Evolutionary conservation across 371 early-diverging fungal genomes (phyloP).

Genomic region (Parasitella parasitica): DNA sequence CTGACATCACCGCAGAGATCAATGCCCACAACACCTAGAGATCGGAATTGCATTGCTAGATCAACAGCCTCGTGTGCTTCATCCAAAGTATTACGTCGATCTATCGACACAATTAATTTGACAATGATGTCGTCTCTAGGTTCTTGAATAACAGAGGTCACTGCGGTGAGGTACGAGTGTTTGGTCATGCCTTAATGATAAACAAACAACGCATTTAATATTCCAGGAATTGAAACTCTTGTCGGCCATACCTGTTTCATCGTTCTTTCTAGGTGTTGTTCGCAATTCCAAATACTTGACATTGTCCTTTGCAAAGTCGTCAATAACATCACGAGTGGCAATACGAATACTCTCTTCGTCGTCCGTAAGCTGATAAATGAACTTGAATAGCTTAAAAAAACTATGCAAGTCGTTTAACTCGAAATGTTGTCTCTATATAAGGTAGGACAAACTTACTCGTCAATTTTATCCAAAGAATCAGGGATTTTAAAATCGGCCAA

Average conservation of each 20-base stretch:
- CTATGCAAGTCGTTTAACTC: too few relatives aligned
- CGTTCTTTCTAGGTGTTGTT: conserved; percentile 55
- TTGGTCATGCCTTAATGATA: conserved; percentile 55
- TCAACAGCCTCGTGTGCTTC: conserved; percentile 57
- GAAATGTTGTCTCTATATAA: too few relatives aligned
- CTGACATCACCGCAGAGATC: conserved; percentile 67
- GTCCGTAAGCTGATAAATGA: conserved; percentile 59
- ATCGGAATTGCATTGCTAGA: conserved; percentile 48
- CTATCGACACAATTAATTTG: conserved; percentile 54
- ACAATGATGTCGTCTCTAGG: conserved; percentile 41
- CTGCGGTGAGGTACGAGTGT: conserved; percentile 47
- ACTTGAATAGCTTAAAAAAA: conserved; percentile 58
- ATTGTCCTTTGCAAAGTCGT: conserved; percentile 56
- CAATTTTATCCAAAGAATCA: conserved; percentile 30
- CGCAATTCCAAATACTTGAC: conserved; percentile 63
- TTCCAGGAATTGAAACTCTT: too few relatives aligned
- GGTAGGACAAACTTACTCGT: too few relatives aligned
- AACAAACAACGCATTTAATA: too few relatives aligned
- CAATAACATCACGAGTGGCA: conserved; percentile 47
- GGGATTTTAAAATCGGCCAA: conserved; percentile 38
- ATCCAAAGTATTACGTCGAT: conserved; percentile 54
- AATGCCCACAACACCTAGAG: conserved; percentile 56
- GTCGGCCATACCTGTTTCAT: conserved; percentile 31
- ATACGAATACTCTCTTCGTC: conserved; percentile 42
- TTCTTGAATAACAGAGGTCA: conserved; percentile 36